These are phyloP conservation scores for Elasticomyces elasticus DNA, from an alignment of 495 filamentous ascomycete genomes.

Conservation along the genomic window DNA sequence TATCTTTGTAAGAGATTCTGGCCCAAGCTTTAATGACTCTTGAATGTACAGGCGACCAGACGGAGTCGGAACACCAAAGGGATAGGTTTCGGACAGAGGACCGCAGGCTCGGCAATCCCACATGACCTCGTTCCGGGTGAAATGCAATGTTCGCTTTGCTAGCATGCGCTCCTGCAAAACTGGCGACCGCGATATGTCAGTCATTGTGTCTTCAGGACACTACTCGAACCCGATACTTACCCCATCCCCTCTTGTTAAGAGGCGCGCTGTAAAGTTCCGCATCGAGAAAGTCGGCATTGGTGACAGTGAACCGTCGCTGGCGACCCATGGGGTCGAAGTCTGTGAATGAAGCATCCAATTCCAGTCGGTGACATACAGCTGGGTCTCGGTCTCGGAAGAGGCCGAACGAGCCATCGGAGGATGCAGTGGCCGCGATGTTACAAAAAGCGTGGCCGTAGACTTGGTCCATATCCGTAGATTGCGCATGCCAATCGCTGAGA, in stretches of 20 bases:
- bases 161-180: background rate
- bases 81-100: background rate
- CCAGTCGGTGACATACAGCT: background rate
- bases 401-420: background rate
- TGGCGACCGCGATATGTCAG: too few species aligned
- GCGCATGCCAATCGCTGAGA: background rate
- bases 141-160: background rate
- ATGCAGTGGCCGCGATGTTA: constrained; percentile 7
- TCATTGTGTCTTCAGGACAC: too few species aligned
- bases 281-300: background rate
- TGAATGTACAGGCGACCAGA: background rate
- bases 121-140: background rate
- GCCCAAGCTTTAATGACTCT: background rate
- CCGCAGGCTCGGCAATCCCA: background rate
- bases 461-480: constrained; percentile 7
- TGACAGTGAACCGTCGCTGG: background rate
- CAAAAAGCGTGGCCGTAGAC: constrained; percentile 5
- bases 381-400: background rate
- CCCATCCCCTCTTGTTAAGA: background rate
- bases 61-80: background rate
- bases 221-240: too few species aligned
- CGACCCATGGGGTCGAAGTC: background rate
- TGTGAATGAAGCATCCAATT: background rate
- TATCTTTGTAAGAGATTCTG: background rate
- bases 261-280: background rate